Base-by-base conservation (phyloP, 768 basidiomycete genomes). In the Trametes gibbosa region DNA sequence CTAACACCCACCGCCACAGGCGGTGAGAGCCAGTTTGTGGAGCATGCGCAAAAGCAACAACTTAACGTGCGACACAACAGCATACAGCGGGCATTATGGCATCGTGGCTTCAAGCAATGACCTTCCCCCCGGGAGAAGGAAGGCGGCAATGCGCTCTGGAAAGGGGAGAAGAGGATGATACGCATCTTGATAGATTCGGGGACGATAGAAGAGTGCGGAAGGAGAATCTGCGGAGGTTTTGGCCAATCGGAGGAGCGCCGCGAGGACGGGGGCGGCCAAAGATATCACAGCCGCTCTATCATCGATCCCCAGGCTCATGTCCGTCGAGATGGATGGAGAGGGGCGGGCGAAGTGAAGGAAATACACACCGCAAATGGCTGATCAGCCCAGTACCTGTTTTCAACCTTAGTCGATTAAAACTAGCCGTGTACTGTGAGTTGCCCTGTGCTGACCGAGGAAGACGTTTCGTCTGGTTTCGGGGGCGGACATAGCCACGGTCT, bases 221-320 rank as follows among this genome's bases (percentile, higher is more conserved):
- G 35, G 39, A 17, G 54, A 48, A 56, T 40, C 47, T 49, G 46
- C 27, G 47, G 55, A 13, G 21, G 50, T 23, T 37, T 37, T 46
- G 43, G 54, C 53, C 55, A 60, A 62, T 58, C 61, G 52, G 51
- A 57, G 56, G n/a, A 54, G 39, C 35, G 58, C 56, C 52, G 50
- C 45, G 29, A 34, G 42, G 27, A 56, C 56, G 46, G 46, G 27
- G 46, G 37, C 9, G 47, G 37, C 42, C 37, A 32, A 0, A 29
- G 32, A 3, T 39, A 52, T 61, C 54, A 56, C 27, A 48, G 60
- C 50, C 60, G 60, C 60, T 50, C 53, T 43, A 53, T 45, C 51
- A 61, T 61, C 60, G 60, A 61, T 61, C 51, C 29, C 47, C 56
- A 50, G 51, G 56, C 19, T 58, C 61, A 62, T 58, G 32, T 62